These are phyloP conservation scores for Fusarium siculi DNA, from an alignment of 2,329 filamentous ascomycete species.

Conservation along the genomic window DNA sequence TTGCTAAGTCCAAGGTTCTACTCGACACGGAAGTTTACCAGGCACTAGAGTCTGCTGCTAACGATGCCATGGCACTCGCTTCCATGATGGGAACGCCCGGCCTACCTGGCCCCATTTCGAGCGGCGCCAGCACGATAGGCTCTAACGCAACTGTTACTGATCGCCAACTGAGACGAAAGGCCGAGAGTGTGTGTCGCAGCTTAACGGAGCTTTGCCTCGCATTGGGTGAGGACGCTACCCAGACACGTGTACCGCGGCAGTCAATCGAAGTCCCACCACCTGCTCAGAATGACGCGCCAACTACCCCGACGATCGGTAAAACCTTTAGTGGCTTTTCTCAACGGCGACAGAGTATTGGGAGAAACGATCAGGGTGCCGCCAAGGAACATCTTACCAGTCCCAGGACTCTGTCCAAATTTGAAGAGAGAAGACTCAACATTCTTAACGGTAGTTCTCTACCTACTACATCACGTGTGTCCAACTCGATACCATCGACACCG, in stretches of 20 bases:
- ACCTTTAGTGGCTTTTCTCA: conserved; percentile 51
- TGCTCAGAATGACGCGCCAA: conserved; percentile 42
- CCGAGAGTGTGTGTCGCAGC: conserved; percentile 91
- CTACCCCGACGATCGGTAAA: conserved; percentile 59
- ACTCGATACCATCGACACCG: conserved; percentile 54
- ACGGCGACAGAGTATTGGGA: conserved; percentile 54
- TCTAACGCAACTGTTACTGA: conserved; percentile 71
- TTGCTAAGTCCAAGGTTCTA: conserved; percentile 79
- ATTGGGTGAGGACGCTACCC: conserved; percentile 70
- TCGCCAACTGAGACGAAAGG: conserved; percentile 87
- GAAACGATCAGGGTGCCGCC: conserved; percentile 53
- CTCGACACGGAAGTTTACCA: conserved; percentile 78
- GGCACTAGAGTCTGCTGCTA: conserved; percentile 81
- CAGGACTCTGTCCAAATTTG: conserved; percentile 61
- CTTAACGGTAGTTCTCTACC: conserved; percentile 58
- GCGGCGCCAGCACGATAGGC: conserved; percentile 72
- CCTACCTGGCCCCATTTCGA: conserved; percentile 74
- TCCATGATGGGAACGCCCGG: conserved; percentile 80
- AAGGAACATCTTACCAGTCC: conserved; percentile 55
- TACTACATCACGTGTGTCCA: conserved; percentile 57
- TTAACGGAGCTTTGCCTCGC: conserved; percentile 93
- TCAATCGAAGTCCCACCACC: conserved; percentile 23
- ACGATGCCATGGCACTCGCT: conserved; percentile 82
- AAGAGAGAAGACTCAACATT: conserved; percentile 63
- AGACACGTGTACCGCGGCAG: conserved; percentile 47